Conservation (phyloP, 2,329 filamentous ascomycete genomes). For the Penicillium brasilianum region DNA sequence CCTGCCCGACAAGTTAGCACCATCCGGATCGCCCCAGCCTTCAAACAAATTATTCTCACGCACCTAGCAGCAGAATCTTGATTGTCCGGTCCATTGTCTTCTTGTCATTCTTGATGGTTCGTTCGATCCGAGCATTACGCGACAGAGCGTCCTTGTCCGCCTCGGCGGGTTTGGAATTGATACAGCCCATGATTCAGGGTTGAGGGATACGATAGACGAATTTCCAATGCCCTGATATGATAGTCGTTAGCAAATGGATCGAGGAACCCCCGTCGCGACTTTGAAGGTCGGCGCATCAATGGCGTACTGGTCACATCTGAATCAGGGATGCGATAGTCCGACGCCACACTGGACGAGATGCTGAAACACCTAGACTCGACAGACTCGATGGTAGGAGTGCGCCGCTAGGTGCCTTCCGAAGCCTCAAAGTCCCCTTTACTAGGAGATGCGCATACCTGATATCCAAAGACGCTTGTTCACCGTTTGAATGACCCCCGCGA, state of each 20-base stretch:
- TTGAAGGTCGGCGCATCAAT: constrained; percentile 8
- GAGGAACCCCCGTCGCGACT: neutral
- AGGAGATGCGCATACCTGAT: constrained; percentile 16
- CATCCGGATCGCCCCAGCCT: neutral
- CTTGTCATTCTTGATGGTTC: constrained; percentile 81
- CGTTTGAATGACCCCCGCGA: constrained; percentile 7
- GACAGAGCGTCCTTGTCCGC: constrained; percentile 49
- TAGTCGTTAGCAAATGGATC: constrained; percentile 14
- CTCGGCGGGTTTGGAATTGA: constrained; percentile 48
- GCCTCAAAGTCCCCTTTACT: neutral
- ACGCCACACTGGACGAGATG: constrained; percentile 14
- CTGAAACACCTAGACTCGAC: constrained; percentile 20
- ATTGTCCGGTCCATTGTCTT: constrained; percentile 85
- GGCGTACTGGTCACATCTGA: constrained; percentile 20
- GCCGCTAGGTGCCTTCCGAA: neutral
- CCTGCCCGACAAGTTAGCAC: constrained; percentile 60
- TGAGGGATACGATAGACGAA: constrained; percentile 13
- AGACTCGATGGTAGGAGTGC: constrained; percentile 5
- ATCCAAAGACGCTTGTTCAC: constrained; percentile 12
- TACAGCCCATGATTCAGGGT: constrained; percentile 50
- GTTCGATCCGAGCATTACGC: constrained; percentile 75
- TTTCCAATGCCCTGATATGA: constrained; percentile 11
- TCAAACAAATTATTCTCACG: constrained; percentile 30
- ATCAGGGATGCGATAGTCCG: constrained; percentile 29
- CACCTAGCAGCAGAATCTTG: constrained; percentile 92